Conservation (phyloP, 331 rosid genomes). For the Rosa hybrid region DNA sequence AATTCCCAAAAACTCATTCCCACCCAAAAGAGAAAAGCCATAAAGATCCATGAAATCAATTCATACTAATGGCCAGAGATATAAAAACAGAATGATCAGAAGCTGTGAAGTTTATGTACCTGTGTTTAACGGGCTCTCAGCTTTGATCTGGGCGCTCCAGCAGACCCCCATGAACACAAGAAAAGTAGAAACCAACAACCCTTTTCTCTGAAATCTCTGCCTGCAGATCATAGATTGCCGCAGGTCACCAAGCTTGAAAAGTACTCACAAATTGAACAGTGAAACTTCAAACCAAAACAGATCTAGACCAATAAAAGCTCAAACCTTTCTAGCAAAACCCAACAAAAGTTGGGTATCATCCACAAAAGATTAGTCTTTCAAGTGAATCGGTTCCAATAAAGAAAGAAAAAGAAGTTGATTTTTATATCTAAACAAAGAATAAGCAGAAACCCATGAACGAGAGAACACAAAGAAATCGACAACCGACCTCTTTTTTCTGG, state of each 20-base stretch:
- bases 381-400: slow-evolving; percentile 12
- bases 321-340: background rate
- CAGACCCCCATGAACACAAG: slow-evolving; percentile 77
- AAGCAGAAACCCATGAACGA: slow-evolving; percentile 11
- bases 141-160: slow-evolving; percentile 83
- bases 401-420: background rate
- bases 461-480: slow-evolving; percentile 10
- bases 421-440: background rate
- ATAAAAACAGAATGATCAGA: background rate
- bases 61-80: background rate
- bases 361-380: slow-evolving; percentile 2
- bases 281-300: slow-evolving; percentile 15
- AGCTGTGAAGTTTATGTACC: slow-evolving; percentile 41
- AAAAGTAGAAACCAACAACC: slow-evolving; percentile 10
- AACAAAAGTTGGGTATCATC: slow-evolving; percentile 10
- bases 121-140: slow-evolving; percentile 66
- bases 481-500: slow-evolving; percentile 31
- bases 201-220: slow-evolving; percentile 23
- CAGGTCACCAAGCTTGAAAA: slow-evolving; percentile 11
- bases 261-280: slow-evolving; percentile 13
- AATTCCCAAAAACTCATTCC: background rate
- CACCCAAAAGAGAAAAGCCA: background rate
- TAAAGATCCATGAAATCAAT: background rate
- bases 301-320: slow-evolving; percentile 30
- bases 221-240: slow-evolving; percentile 33